These are phyloP conservation scores for Volvox africanus DNA, from an alignment of 139 green algal genomes.

Conservation along the genomic window DNA sequence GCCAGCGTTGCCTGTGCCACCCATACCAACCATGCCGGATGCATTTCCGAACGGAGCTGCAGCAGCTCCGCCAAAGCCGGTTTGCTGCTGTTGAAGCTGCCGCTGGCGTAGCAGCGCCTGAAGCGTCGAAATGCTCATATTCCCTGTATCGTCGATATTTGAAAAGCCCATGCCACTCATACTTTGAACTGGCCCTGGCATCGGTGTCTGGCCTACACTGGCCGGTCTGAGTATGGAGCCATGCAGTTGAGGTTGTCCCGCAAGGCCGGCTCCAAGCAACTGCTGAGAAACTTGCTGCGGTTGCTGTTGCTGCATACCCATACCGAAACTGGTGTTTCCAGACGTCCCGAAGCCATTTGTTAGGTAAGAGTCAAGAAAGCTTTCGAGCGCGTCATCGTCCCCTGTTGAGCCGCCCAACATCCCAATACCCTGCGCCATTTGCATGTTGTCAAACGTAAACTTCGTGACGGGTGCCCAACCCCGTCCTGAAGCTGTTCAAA, in stretches of 20 bases:
- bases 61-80: not conserved
- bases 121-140: slow-evolving; percentile 21
- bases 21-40: not conserved
- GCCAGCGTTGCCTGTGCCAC: not conserved
- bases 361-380: slow-evolving; percentile 24
- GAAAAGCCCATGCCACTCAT: not conserved
- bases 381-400: slow-evolving; percentile 25
- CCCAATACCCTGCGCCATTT: not conserved
- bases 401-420: not conserved
- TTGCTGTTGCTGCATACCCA: slow-evolving; percentile 1
- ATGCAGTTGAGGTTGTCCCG: not conserved
- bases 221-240: not conserved
- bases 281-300: not conserved
- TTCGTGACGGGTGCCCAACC: not conserved
- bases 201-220: not conserved
- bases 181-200: not conserved
- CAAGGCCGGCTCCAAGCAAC: not conserved
- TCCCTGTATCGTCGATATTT: not conserved
- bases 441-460: not conserved
- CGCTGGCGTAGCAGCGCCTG: slow-evolving; percentile 22
- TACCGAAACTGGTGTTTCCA: not conserved
- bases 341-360: not conserved
- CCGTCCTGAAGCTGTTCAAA: not conserved
- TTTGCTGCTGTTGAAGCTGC: slow-evolving; percentile 9
- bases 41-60: not conserved